Evolutionary conservation across 1,284 basidiomycete genomes (phyloP), one percentile per base, ranked within the genome.

Genomic region (Caloboletus inedulis): DNA sequence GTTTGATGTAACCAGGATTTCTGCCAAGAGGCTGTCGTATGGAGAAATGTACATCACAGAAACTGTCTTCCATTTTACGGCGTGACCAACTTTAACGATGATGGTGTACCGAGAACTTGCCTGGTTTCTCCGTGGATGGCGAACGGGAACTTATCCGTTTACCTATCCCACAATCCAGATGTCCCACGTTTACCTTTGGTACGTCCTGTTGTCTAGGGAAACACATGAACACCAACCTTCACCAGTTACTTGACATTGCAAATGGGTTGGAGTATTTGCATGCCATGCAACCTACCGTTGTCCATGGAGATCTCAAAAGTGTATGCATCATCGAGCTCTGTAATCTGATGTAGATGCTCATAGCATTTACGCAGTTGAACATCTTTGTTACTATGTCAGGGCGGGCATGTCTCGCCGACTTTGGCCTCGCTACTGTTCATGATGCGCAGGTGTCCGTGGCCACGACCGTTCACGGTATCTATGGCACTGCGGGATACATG

Each of bases 261-360:
- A 65, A 52, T n/a, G 75, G 75, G 23, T 55, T 77, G 13, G 65
- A 70, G 9, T 75, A 77, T 49, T 59, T 77, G 10, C 75, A 77
- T 51, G 69, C 63, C 2, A 65, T 67, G 57, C 59, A 64, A 44
- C 71, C 68, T 8, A 73, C 71, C 6, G 71, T 77, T n/a, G 64
- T 74, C n/a, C 75, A 77, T 25, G 75, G 75, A 23, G 75, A 77
- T 53, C 55, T 77, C 29, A 77, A 76, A 61, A 69, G 70, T 27
- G 76, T 77, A 54, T 53, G 72, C 42, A 13, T 33, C 14, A 6
- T 2, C 8, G n/a, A n/a, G 25, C 5, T 27, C 14, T n/a, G 16
- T 37, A 4, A 21, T 21, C n/a, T 1, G 14, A 29, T 3, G 7
- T 21, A 43, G 41, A 39, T 8, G 13, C 33, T 61, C 10, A 66